Evolutionary conservation across 2,329 filamentous ascomycete species (phyloP).

Genomic region (Dothideomycetes sp.): DNA sequence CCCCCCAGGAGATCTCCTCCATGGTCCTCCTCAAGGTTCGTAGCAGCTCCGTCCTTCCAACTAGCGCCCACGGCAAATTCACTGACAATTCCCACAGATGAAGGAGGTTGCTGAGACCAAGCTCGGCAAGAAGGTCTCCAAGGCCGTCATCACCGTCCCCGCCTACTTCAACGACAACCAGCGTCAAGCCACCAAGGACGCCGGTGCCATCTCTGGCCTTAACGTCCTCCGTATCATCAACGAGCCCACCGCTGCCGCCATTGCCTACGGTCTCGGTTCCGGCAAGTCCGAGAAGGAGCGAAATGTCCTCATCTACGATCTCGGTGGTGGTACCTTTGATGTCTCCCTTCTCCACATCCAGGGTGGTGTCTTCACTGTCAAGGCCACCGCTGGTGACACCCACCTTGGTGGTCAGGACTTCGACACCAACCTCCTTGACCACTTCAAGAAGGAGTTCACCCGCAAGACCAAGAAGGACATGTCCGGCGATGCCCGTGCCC

Average conservation of each 20-base stretch:
- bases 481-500: conserved; percentile 74
- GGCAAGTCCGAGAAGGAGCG: conserved; percentile 91
- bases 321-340: conserved; percentile 99
- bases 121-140: conserved; percentile 97
- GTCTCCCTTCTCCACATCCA: conserved; percentile 98
- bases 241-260: conserved; percentile 96
- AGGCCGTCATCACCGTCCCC: conserved; percentile 97
- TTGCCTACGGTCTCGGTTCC: conserved; percentile 92
- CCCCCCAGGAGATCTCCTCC: conserved; percentile 95
- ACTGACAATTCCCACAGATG: conserved; percentile 47
- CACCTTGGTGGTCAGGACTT: conserved; percentile 95
- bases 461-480: conserved; percentile 70
- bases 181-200: conserved; percentile 98
- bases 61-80: not conserved
- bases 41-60: not conserved
- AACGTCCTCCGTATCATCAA: conserved; percentile 99
- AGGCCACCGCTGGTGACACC: conserved; percentile 95
- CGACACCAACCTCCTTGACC: conserved; percentile 87
- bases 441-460: conserved; percentile 94
- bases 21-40: conserved; percentile 96
- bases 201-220: conserved; percentile 90
- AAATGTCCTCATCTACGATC: conserved; percentile 98
- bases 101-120: conserved; percentile 98
- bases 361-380: conserved; percentile 98
- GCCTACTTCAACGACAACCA: conserved; percentile 99